Evolutionary conservation across 2,329 filamentous ascomycete genomes (phyloP).

Genomic region (Neopestalotiopsis sp.): DNA sequence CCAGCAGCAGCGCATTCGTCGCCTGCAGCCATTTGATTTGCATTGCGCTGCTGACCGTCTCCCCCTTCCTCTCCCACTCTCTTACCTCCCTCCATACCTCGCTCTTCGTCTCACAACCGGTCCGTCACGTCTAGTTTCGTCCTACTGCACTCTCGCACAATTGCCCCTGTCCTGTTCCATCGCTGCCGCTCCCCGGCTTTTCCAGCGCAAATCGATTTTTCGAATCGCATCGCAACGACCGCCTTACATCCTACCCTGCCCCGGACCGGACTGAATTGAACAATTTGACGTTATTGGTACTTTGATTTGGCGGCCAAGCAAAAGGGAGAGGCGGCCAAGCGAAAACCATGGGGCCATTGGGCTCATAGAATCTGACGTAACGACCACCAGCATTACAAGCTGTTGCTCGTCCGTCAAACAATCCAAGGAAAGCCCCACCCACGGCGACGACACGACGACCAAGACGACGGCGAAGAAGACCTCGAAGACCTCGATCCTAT

Average conservation of each 20-base stretch:
- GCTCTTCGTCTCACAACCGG: neutral
- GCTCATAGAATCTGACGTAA: slow-evolving; percentile 33
- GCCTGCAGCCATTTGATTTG: neutral
- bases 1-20: neutral
- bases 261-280: too few relatives aligned
- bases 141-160: neutral
- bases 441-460: slow-evolving; percentile 17
- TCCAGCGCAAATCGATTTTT: neutral
- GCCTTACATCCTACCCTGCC: neutral
- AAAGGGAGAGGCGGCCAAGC: neutral
- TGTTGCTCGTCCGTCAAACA: slow-evolving; percentile 4
- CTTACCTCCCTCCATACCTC: neutral
- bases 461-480: neutral
- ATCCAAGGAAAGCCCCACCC: neutral
- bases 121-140: neutral
- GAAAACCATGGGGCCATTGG: slow-evolving; percentile 33
- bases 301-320: neutral
- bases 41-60: neutral
- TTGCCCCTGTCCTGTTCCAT: neutral
- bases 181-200: neutral
- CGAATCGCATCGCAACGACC: slow-evolving; percentile 1
- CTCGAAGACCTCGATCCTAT: slow-evolving; percentile 5
- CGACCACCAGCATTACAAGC: slow-evolving; percentile 28
- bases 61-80: neutral
- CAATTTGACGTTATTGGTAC: neutral